Percentiles rank a stretch among this genome's conserved stretches.
Evolutionary conservation across 495 filamentous ascomycete genomes (phyloP).

Genomic region (Lasiosphaeria ovina): DNA sequence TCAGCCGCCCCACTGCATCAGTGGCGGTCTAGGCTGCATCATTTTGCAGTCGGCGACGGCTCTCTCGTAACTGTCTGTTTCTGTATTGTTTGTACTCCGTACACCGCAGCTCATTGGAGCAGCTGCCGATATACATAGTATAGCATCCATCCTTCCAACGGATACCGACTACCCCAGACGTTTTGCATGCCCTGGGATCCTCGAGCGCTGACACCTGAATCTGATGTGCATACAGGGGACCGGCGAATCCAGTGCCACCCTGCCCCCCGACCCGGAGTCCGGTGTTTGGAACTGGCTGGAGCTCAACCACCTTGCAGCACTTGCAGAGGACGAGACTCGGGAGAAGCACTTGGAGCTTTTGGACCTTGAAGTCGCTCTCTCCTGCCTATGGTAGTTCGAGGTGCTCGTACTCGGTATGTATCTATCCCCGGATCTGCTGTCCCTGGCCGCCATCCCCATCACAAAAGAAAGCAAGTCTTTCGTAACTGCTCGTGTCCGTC

Average conservation of each 20-base stretch:
- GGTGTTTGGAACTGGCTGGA: constrained; percentile 6
- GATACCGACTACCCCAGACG: constrained; percentile 11
- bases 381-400: too few relatives aligned
- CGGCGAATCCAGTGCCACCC: constrained; percentile 15
- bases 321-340: too few relatives aligned
- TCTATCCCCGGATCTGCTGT: too few relatives aligned
- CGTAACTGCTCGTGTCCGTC: too few relatives aligned
- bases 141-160: background rate
- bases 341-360: too few relatives aligned
- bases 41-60: background rate
- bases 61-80: background rate
- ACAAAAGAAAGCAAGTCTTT: too few relatives aligned
- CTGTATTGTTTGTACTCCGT: too few relatives aligned
- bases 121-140: too few relatives aligned
- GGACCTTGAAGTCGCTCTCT: too few relatives aligned
- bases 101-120: too few relatives aligned
- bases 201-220: constrained; percentile 17
- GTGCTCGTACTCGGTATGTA: too few relatives aligned
- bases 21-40: background rate
- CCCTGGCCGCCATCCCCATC: too few relatives aligned
- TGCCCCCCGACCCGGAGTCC: constrained; percentile 6
- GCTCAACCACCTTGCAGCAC: background rate
- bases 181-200: constrained; percentile 14
- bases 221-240: constrained; percentile 18
- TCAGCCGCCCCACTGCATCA: background rate